These are phyloP conservation scores for Cercophora samala DNA, from an alignment of 495 filamentous ascomycete species.

Conservation along the genomic window DNA sequence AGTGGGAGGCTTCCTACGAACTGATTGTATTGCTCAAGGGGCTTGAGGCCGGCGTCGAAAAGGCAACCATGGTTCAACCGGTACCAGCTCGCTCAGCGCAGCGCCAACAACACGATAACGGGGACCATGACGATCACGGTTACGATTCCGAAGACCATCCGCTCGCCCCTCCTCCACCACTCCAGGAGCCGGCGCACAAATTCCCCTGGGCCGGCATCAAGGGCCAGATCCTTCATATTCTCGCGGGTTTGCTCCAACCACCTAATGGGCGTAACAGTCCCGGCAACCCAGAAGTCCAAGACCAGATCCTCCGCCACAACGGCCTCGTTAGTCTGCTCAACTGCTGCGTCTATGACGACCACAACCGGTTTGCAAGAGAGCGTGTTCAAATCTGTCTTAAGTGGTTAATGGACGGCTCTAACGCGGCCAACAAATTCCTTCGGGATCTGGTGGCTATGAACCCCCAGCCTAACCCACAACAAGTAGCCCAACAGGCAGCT, in stretches of 20 bases:
- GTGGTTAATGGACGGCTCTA: conserved; percentile 81
- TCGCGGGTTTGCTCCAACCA: conserved; percentile 71
- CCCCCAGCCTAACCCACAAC: conserved; percentile 29
- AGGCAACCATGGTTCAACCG: conserved; percentile 43
- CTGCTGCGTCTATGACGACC: conserved; percentile 80
- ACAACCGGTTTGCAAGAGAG: conserved; percentile 87
- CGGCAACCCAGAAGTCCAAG: conserved; percentile 77
- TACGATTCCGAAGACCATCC: conserved; percentile 45
- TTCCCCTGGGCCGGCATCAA: conserved; percentile 95
- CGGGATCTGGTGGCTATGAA: conserved; percentile 52
- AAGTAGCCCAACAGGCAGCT: conserved; percentile 5
- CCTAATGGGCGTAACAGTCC: conserved; percentile 45
- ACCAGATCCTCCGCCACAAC: conserved; percentile 75
- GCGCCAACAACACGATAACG: conserved; percentile 16
- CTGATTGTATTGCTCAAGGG: conserved; percentile 80
- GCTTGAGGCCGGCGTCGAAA: conserved; percentile 78
- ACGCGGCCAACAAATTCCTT: conserved; percentile 72
- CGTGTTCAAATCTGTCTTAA: conserved; percentile 88
- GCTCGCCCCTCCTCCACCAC: conserved; percentile 58
- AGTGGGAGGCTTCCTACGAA: conserved; percentile 85
- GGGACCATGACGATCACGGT: conserved; percentile 32
- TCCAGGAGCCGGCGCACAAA: conserved; percentile 73
- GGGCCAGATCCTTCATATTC: conserved; percentile 82
- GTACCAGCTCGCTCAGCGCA: conserved; percentile 22
- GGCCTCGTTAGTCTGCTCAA: conserved; percentile 82